Percentiles rank a stretch among this genome's conserved stretches.
phyloP scores from a whole-genome alignment of 2,329 filamentous ascomycete species.

The Furcasterigmium furcatum region DNA sequence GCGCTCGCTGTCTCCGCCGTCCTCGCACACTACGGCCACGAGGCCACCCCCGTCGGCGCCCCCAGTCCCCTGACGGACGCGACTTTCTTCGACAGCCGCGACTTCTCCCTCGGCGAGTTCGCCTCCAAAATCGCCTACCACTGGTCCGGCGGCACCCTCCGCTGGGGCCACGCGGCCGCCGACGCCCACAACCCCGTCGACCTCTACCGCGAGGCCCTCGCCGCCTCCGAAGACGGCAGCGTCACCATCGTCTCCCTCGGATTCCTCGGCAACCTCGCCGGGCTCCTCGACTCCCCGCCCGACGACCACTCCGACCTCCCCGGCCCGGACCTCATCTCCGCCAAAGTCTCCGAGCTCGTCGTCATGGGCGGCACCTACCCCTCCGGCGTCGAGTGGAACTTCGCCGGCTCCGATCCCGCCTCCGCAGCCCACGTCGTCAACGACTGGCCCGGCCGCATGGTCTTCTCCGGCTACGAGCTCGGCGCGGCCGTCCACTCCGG shows the following conservation, averaged over 20 bases:
- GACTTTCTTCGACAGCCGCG: conserved; percentile 38
- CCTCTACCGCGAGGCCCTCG: conserved; percentile 40
- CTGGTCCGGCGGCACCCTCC: conserved; percentile 31
- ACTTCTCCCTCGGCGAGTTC: conserved; percentile 38
- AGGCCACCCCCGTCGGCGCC: conserved; percentile 31
- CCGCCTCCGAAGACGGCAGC: conserved; percentile 31
- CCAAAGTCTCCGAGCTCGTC: conserved; percentile 45
- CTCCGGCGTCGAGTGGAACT: conserved; percentile 45
- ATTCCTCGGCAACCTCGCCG: conserved; percentile 44
- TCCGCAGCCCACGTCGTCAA: conserved; percentile 40
- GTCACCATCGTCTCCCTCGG: conserved; percentile 43
- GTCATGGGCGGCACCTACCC: conserved; percentile 51
- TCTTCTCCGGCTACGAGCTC: conserved; percentile 40
- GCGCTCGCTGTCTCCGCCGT: conserved; percentile 35
- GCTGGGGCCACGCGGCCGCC: conserved; percentile 24
- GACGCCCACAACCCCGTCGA: conserved; percentile 36
- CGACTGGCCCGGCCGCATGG: conserved; percentile 35
- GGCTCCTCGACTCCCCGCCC: conserved; percentile 37
- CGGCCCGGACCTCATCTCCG: conserved; percentile 35
- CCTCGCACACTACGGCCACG: conserved; percentile 35
- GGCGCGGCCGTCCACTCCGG: conserved; percentile 38
- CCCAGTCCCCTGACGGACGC: conserved; percentile 33
- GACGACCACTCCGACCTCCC: conserved; percentile 33
- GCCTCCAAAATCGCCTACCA: conserved; percentile 41
- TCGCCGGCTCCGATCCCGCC: conserved; percentile 34